Conservation (phyloP, 192 early-diverging fungal species). For the Backusella liffmaniae region DNA sequence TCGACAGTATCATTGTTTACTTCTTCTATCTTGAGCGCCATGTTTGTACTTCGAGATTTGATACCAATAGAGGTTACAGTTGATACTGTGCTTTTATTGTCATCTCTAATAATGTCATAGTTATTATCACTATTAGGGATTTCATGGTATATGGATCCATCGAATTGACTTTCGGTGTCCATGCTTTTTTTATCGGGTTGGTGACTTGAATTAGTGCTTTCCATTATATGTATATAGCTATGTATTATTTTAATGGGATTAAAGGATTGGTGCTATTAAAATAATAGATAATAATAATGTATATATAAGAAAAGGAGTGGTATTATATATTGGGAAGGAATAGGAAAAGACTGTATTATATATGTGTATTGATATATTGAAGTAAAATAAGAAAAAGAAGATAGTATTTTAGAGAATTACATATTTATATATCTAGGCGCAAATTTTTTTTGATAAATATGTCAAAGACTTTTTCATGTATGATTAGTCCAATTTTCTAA, state of each 20-base stretch:
- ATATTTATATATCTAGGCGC: background rate
- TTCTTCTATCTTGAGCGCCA: background rate
- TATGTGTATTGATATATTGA: background rate
- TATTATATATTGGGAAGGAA: background rate
- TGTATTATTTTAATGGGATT: background rate
- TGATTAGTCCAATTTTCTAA: background rate
- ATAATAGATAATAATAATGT: background rate
- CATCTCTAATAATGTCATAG: background rate
- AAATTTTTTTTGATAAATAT: background rate
- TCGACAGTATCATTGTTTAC: background rate
- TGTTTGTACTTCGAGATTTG: background rate
- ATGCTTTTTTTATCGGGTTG: background rate
- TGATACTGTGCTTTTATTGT: background rate
- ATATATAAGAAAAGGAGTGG: background rate
- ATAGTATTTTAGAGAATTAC: background rate
- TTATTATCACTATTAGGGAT: background rate
- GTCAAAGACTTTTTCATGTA: constrained; percentile 1
- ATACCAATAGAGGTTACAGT: background rate
- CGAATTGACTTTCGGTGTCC: background rate
- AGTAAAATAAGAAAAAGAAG: background rate
- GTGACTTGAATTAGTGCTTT: background rate
- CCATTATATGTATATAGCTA: background rate
- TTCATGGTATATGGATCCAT: background rate
- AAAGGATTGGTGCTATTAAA: background rate
- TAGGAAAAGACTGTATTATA: background rate